Conservation (phyloP, 352 stramenopile genomes). For the Phytophthora cryptogea region DNA sequence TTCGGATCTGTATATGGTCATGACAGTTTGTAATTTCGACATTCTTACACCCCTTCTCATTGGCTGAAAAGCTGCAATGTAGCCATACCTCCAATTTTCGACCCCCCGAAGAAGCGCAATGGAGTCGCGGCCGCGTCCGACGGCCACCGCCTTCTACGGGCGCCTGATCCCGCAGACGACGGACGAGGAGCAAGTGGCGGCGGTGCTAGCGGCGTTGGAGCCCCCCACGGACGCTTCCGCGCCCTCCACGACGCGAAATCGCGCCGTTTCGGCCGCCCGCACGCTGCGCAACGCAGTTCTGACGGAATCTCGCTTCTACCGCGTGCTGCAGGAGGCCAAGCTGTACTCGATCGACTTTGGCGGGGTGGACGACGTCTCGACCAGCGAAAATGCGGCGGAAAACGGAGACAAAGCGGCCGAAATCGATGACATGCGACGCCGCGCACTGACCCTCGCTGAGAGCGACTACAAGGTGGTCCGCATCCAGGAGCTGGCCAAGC, state of each 20-base stretch:
- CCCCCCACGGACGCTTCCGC: neutral
- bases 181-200: constrained; percentile 32
- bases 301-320: constrained; percentile 64
- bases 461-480: constrained; percentile 58
- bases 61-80: too few species aligned
- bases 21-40: neutral
- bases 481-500: constrained; percentile 70
- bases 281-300: constrained; percentile 47
- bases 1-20: too few species aligned
- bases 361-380: constrained; percentile 5
- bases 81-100: constrained; percentile 19
- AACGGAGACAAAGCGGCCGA: constrained; percentile 7
- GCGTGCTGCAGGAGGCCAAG: constrained; percentile 66
- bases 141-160: constrained; percentile 39
- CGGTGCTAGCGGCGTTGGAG: constrained; percentile 23
- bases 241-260: neutral
- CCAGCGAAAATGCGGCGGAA: constrained; percentile 7
- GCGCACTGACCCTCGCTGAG: constrained; percentile 33
- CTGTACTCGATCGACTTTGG: constrained; percentile 68
- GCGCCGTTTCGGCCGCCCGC: constrained; percentile 16
- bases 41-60: neutral
- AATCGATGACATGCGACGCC: constrained; percentile 27
- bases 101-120: constrained; percentile 19
- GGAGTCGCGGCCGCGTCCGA: constrained; percentile 16
- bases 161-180: constrained; percentile 45